A percentile compares a stretch with the other conserved stretches of the same genome.
These are phyloP conservation scores for Aspergillus costaricaensis DNA, from an alignment of 2,329 filamentous ascomycete genomes.

Conservation along the genomic window DNA sequence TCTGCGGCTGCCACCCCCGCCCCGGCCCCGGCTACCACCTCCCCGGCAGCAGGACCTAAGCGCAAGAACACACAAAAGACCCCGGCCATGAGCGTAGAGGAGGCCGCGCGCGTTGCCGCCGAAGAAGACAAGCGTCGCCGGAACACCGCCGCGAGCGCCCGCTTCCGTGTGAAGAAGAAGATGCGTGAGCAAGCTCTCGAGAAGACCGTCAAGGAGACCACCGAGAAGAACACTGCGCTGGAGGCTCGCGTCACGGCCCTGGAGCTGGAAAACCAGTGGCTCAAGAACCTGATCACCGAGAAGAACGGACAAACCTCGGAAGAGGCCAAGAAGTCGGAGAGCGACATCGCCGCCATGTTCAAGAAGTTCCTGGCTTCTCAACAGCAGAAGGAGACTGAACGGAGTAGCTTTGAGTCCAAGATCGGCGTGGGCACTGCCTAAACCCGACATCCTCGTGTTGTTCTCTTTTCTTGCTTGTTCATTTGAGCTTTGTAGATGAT, in stretches of 20 bases:
- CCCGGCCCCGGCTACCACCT: conserved; percentile 18
- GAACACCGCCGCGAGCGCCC: conserved; percentile 87
- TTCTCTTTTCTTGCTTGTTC: conserved; percentile 1
- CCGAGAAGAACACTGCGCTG: conserved; percentile 73
- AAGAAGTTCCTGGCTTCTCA: conserved; percentile 43
- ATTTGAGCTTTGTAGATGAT: conserved; percentile 4
- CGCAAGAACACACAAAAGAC: conserved; percentile 41
- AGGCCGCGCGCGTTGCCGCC: conserved; percentile 70
- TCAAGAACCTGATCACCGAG: conserved; percentile 77
- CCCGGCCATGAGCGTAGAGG: conserved; percentile 60
- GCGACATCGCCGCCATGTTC: conserved; percentile 44
- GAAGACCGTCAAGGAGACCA: conserved; percentile 78
- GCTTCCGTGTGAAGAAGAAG: conserved; percentile 96
- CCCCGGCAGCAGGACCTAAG: conserved; percentile 32
- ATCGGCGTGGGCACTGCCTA: conserved; percentile 34
- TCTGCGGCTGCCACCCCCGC: conserved; percentile 23
- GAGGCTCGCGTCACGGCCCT: conserved; percentile 74
- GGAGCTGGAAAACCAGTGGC: conserved; percentile 79
- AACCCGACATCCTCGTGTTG: conserved; percentile 12
- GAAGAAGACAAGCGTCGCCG: conserved; percentile 90
- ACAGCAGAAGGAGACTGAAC: conserved; percentile 31
- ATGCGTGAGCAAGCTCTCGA: conserved; percentile 85
- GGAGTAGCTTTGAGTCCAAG: conserved; percentile 35
- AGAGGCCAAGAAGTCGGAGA: conserved; percentile 48
- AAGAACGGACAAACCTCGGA: conserved; percentile 59